These are phyloP conservation scores for Wickerhamomyces sp. DNA, from an alignment of 1,139 yeast genomes.

Conservation along the genomic window DNA sequence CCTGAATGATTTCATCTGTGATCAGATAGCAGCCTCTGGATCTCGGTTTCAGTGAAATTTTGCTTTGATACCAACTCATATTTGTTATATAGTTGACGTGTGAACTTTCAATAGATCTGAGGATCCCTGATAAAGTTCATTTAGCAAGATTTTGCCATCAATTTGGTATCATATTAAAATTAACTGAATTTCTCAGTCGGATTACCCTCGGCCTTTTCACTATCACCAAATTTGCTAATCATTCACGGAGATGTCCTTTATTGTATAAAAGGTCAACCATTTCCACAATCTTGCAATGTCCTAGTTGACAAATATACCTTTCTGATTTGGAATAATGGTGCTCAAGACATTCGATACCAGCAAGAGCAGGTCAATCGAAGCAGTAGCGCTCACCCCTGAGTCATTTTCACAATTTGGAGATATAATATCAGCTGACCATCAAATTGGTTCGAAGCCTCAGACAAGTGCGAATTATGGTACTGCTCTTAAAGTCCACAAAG, in stretches of 20 bases:
- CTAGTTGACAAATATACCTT: background rate
- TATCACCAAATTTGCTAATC: background rate
- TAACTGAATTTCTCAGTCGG: no score
- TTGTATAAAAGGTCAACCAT: background rate
- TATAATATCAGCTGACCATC: constrained; percentile 51
- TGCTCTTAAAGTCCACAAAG: constrained; percentile 70
- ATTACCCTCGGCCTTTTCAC: no score
- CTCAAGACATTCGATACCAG: constrained; percentile 35
- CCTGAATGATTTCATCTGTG: constrained; percentile 54
- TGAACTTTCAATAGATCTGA: no score
- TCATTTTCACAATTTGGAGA: constrained; percentile 47
- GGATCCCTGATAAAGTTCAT: no score
- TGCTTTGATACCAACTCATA: constrained; percentile 48
- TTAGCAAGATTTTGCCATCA: background rate
- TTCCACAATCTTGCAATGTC: background rate
- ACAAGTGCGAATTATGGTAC: constrained; percentile 89
- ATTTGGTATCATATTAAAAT: no score
- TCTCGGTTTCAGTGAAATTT: constrained; percentile 52
- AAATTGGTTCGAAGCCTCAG: constrained; percentile 35
- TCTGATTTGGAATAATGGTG: constrained; percentile 27
- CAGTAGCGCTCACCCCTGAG: constrained; percentile 42
- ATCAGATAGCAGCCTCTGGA: constrained; percentile 66
- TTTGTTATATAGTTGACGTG: no score
- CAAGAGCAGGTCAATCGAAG: constrained; percentile 22
- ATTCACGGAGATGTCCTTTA: constrained; percentile 4